Evolutionary conservation across 2,329 filamentous ascomycete genomes (phyloP).

Genomic region (Aspergillus pseudoglaucus): DNA sequence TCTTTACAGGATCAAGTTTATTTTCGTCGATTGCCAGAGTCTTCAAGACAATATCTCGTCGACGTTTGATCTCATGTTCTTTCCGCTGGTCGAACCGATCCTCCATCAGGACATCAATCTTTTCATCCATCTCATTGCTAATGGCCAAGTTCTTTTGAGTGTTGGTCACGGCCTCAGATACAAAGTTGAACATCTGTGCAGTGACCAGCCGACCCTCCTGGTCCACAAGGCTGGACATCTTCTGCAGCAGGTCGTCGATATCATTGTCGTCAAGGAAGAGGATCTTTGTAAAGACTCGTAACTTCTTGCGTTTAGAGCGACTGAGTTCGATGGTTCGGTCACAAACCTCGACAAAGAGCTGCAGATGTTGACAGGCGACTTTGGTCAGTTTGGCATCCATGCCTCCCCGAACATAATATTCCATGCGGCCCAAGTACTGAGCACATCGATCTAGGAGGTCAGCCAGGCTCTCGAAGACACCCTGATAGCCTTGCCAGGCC

Average conservation of each 20-base stretch:
- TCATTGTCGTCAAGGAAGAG: slow-evolving; percentile 15
- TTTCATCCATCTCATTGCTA: slow-evolving; percentile 8
- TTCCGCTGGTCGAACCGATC: slow-evolving; percentile 9
- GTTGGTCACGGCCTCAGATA: slow-evolving; percentile 6
- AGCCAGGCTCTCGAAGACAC: slow-evolving; percentile 14
- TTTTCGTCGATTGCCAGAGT: slow-evolving; percentile 12
- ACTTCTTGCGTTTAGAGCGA: slow-evolving; percentile 7
- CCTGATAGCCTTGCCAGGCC: slow-evolving; percentile 15
- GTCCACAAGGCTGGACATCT: slow-evolving; percentile 11
- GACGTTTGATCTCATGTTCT: slow-evolving; percentile 6
- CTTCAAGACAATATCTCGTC: slow-evolving; percentile 7
- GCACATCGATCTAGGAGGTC: slow-evolving; percentile 11
- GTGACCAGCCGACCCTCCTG: slow-evolving; percentile 10
- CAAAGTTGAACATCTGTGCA: slow-evolving; percentile 12
- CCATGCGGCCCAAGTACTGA: slow-evolving; percentile 10
- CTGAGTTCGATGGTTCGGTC: slow-evolving; percentile 12
- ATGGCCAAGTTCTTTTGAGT: slow-evolving; percentile 10
- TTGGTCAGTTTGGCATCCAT: slow-evolving; percentile 12
- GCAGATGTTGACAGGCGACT: slow-evolving; percentile 14
- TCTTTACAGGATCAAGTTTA: slow-evolving; percentile 9
- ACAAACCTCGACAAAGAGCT: slow-evolving; percentile 15
- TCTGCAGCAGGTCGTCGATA: slow-evolving; percentile 10
- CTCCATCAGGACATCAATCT: slow-evolving; percentile 11
- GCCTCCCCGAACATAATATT: slow-evolving; percentile 12
- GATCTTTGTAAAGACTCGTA: slow-evolving; percentile 10